phyloP scores from a whole-genome alignment of 2,329 filamentous ascomycete genomes.

The Pseudogymnoascus sp. region DNA sequence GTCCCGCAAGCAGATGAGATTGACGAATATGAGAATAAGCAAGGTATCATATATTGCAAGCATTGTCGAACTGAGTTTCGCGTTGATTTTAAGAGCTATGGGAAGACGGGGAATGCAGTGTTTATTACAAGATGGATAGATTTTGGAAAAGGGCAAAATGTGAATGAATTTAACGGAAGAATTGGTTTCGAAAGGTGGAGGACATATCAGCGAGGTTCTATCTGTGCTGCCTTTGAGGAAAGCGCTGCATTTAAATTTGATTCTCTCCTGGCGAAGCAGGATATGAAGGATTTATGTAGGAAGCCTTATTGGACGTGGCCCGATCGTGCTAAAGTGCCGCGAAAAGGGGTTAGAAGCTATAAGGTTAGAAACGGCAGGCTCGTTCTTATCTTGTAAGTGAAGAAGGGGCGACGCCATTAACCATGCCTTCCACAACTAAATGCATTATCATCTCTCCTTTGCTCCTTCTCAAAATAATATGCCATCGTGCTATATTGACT shows the following conservation, averaged over 20 bases:
- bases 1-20: conserved; percentile 9
- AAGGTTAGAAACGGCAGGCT: not conserved
- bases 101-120: conserved; percentile 12
- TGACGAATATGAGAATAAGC: conserved; percentile 13
- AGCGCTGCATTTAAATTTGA: conserved; percentile 13
- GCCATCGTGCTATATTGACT: not conserved
- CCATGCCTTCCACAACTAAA: not conserved
- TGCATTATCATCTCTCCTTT: not conserved
- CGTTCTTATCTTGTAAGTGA: not conserved
- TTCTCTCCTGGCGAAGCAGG: conserved; percentile 12
- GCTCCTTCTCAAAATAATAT: not conserved
- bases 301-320: conserved; percentile 12
- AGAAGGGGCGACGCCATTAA: not conserved
- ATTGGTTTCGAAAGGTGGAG: conserved; percentile 1
- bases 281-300: conserved; percentile 13
- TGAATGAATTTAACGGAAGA: conserved; percentile 11
- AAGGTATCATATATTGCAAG: conserved; percentile 14
- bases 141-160: conserved; percentile 12
- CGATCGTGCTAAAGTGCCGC: not conserved
- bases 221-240: conserved; percentile 17
- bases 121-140: conserved; percentile 18
- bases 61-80: conserved; percentile 15
- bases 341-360: not conserved
- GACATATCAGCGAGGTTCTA: conserved; percentile 12
- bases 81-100: conserved; percentile 16